Conservation (phyloP, 2,329 filamentous ascomycete genomes). For the Thermoascus crustaceus region DNA sequence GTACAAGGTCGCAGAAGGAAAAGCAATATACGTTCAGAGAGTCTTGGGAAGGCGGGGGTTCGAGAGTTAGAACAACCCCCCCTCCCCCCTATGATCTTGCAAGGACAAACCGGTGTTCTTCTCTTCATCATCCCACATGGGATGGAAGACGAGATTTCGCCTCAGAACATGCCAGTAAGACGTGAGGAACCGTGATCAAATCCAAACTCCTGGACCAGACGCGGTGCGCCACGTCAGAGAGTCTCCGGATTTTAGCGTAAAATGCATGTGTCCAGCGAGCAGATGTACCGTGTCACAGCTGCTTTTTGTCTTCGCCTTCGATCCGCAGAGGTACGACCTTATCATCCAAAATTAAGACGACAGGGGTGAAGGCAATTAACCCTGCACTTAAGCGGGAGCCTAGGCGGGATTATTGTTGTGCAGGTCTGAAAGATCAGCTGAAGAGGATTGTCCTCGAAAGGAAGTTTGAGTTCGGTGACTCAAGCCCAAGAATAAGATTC, state of each 20-base stretch:
- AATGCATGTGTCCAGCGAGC: slow-evolving; percentile 28
- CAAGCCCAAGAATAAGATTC: no score
- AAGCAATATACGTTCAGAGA: no score
- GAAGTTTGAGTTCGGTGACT: slow-evolving; percentile 10
- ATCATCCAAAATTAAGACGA: slow-evolving; percentile 21
- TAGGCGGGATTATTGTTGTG: slow-evolving; percentile 32
- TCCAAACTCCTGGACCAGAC: slow-evolving; percentile 22
- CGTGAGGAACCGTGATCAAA: slow-evolving; percentile 17
- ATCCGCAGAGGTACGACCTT: slow-evolving; percentile 22
- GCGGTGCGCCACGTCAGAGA: slow-evolving; percentile 33
- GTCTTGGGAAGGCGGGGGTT: background rate
- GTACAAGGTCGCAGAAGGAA: no score
- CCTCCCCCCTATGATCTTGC: no score
- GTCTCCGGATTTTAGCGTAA: slow-evolving; percentile 30
- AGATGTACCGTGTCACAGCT: slow-evolving; percentile 27
- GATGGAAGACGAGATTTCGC: slow-evolving; percentile 12
- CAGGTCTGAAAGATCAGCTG: slow-evolving; percentile 36
- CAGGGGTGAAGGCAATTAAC: slow-evolving; percentile 21
- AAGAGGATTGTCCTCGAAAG: slow-evolving; percentile 24
- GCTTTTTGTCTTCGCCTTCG: slow-evolving; percentile 23
- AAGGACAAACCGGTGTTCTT: slow-evolving; percentile 6
- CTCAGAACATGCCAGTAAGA: slow-evolving; percentile 17
- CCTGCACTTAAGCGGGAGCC: slow-evolving; percentile 30
- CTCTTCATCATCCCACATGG: slow-evolving; percentile 11
- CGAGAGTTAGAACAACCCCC: no score